Percentiles rank a stretch among this genome's conserved stretches.
Evolutionary conservation across 2,329 filamentous ascomycete species (phyloP).

Genomic region (Drechmeria coniospora): DNA sequence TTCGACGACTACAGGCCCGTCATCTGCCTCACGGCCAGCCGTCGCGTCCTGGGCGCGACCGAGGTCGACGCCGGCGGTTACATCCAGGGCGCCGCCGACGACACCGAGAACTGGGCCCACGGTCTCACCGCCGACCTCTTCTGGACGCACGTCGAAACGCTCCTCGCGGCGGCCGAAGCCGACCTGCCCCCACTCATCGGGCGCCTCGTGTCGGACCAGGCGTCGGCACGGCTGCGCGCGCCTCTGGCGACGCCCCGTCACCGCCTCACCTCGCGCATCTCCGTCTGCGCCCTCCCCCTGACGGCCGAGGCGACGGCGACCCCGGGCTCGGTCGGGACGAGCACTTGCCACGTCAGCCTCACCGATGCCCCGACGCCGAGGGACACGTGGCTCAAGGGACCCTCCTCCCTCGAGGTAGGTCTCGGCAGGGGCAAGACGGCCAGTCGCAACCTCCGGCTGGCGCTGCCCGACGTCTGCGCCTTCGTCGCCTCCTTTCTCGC

Average conservation of each 20-base stretch:
- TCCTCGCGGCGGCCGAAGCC: constrained; percentile 51
- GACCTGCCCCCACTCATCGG: constrained; percentile 39
- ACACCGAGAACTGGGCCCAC: constrained; percentile 82
- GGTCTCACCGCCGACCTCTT: constrained; percentile 67
- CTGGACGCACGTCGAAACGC: constrained; percentile 49
- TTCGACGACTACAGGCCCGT: constrained; percentile 53
- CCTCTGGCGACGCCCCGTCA: constrained; percentile 4
- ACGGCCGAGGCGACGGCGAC: constrained; percentile 1
- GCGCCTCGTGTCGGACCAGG: constrained; percentile 22
- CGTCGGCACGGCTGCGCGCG: constrained; percentile 3
- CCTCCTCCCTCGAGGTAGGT: constrained; percentile 37
- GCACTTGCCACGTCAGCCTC: constrained; percentile 27
- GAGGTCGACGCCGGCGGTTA: constrained; percentile 53
- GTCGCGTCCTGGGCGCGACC: constrained; percentile 51
- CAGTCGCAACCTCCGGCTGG: constrained; percentile 64
- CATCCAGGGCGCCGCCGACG: constrained; percentile 88
- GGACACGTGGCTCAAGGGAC: constrained; percentile 22
- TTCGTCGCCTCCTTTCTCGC: constrained; percentile 33
- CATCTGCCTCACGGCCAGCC: constrained; percentile 74
- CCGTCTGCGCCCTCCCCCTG: constrained; percentile 20
- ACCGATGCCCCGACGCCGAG: constrained; percentile 25
- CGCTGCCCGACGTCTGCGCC: constrained; percentile 45
- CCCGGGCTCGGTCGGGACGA: background rate
- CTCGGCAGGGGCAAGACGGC: constrained; percentile 62
- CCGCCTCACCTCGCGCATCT: constrained; percentile 20